Conservation (phyloP, 2,329 filamentous ascomycete species). For the Boeremia exigua region DNA sequence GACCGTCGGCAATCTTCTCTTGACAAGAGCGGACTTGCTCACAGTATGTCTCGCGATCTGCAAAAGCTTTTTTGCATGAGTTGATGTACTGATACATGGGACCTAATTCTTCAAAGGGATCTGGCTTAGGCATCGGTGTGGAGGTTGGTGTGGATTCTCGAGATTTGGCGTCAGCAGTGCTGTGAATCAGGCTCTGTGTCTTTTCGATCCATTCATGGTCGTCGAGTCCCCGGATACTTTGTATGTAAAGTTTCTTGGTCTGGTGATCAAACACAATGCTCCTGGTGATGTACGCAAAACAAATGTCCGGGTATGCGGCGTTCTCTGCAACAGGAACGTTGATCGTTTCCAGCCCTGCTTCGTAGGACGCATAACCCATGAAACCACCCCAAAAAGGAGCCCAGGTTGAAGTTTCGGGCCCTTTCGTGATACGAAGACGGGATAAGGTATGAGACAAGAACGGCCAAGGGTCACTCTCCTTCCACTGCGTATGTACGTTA, state of each 20-base stretch:
- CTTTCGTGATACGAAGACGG: slow-evolving; percentile 36
- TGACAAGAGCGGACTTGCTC: slow-evolving; percentile 73
- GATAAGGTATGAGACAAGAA: slow-evolving; percentile 50
- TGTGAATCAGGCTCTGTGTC: slow-evolving; percentile 36
- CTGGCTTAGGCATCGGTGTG: slow-evolving; percentile 28
- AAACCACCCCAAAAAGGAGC: slow-evolving; percentile 81
- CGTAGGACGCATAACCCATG: slow-evolving; percentile 84
- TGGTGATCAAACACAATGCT: slow-evolving; percentile 80
- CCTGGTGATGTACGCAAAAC: slow-evolving; percentile 76
- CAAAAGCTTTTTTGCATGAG: slow-evolving; percentile 25
- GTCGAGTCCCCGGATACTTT: slow-evolving; percentile 63
- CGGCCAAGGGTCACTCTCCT: slow-evolving; percentile 45
- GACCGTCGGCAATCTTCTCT: slow-evolving; percentile 73
- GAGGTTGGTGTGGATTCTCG: slow-evolving; percentile 38
- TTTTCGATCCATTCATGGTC: slow-evolving; percentile 56
- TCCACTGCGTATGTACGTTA: slow-evolving; percentile 34
- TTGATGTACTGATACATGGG: slow-evolving; percentile 37
- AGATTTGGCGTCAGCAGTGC: slow-evolving; percentile 38
- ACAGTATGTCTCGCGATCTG: slow-evolving; percentile 60
- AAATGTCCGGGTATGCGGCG: slow-evolving; percentile 66
- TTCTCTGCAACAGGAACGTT: slow-evolving; percentile 54
- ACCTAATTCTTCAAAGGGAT: slow-evolving; percentile 42
- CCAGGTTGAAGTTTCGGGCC: slow-evolving; percentile 36
- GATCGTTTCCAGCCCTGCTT: slow-evolving; percentile 73
- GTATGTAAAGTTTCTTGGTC: slow-evolving; percentile 66